Base-by-base conservation (phyloP, 208 protist genomes). In the Wallacemonas rigidus region DNA sequence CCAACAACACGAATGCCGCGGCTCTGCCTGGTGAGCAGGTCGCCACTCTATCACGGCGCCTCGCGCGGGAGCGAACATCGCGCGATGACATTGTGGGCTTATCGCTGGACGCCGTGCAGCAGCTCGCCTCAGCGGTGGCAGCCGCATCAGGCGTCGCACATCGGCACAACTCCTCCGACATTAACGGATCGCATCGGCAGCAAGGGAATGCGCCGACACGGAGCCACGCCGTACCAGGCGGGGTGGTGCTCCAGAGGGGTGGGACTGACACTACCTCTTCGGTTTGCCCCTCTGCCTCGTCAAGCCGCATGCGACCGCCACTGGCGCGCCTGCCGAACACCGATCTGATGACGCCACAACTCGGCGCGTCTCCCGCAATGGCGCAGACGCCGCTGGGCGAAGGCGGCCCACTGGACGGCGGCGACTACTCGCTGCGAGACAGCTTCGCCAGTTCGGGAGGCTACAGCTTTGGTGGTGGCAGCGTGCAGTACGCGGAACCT, bases 21-120 rank as follows among this genome's bases (percentile, higher is more conserved):
- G 58, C 74, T 17, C 76, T 87, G 45, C 68, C 72, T 6, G 44
- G 11, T 15, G 72, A 69, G n/a, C 72, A 86, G 63, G 69, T 87
- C 1, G 72, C 65, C 36, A 56, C 71, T 4, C 56, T 87, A 51
- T 67, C 67, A 38, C 71, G 69, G 35, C 82, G 75, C 17, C 76
- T 90, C 39, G 73, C 72, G 26, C 57, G 69, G 17, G 77, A 85
- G 73, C 73, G 82, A 2, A 43, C 58, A 1, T 80, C 72, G 36
- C 58, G 76, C 9, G 71, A 87, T 61, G 82, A 87, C 69, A 86
- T 90, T 55, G 81, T 90, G 0, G 85, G 79, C 7, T 56, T 90
- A 8, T 72, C 85, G 3, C 74, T 83, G 11, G 74, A 80, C 51
- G 79, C 79, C 67, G 75, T 63, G n/a, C 65, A 75, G 43, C 69